A percentile compares a stretch with the other conserved stretches of the same genome.
These are phyloP conservation scores for Babjeviella inositovora DNA, from an alignment of 805 yeast genomes.

Conservation along the genomic window DNA sequence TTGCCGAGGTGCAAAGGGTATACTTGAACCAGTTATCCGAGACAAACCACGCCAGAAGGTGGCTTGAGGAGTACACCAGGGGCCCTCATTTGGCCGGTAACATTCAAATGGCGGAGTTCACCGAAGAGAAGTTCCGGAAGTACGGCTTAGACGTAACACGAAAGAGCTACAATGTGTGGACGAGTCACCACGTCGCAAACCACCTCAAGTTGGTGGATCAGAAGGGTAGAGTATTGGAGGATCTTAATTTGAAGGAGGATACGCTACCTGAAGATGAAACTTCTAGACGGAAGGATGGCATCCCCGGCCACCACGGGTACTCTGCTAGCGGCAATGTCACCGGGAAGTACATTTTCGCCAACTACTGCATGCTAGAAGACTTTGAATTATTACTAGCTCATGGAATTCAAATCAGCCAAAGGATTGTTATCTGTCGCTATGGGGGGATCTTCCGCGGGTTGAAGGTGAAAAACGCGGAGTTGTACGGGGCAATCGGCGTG, in stretches of 20 bases:
- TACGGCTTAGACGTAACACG: slow-evolving; percentile 31
- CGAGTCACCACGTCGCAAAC: slow-evolving; percentile 32
- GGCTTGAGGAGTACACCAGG: slow-evolving; percentile 19
- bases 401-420: slow-evolving; percentile 29
- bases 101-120: slow-evolving; percentile 27
- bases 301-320: slow-evolving; percentile 44
- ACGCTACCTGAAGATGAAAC: slow-evolving; percentile 20
- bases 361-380: slow-evolving; percentile 43
- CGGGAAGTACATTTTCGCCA: slow-evolving; percentile 37
- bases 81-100: slow-evolving; percentile 31
- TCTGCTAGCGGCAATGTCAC: slow-evolving; percentile 49
- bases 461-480: slow-evolving; percentile 45
- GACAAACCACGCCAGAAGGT: slow-evolving; percentile 13
- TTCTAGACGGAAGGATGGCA: slow-evolving; percentile 16
- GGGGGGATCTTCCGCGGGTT: slow-evolving; percentile 34
- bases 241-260: slow-evolving; percentile 36
- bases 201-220: slow-evolving; percentile 17
- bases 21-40: slow-evolving; percentile 24
- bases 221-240: slow-evolving; percentile 18
- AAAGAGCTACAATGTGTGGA: slow-evolving; percentile 41
- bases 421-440: slow-evolving; percentile 41
- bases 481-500: slow-evolving; percentile 46
- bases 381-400: slow-evolving; percentile 20
- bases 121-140: slow-evolving; percentile 27
- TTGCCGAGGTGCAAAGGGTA: slow-evolving; percentile 52